These are phyloP conservation scores for Endoconidiophora polonica DNA, from an alignment of 2,329 filamentous ascomycete species.

Conservation along the genomic window DNA sequence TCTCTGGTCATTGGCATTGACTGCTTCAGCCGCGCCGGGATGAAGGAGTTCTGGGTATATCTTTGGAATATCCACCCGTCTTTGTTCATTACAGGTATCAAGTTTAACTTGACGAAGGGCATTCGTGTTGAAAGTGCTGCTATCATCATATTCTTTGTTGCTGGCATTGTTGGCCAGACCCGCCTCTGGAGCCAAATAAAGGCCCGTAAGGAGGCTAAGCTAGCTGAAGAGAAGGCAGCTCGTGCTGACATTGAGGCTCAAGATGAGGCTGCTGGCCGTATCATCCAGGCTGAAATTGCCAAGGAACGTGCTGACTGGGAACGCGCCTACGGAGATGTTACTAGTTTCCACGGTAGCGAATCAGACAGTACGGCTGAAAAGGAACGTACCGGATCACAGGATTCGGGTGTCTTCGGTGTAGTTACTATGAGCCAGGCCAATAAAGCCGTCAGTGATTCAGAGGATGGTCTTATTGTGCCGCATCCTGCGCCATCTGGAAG, in stretches of 20 bases:
- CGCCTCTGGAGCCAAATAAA: slow-evolving; percentile 72
- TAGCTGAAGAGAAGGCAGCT: slow-evolving; percentile 31
- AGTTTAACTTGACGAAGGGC: slow-evolving; percentile 73
- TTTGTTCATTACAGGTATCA: slow-evolving; percentile 56
- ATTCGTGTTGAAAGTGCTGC: slow-evolving; percentile 73
- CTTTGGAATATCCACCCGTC: slow-evolving; percentile 69
- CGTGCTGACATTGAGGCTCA: slow-evolving; percentile 40
- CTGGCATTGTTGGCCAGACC: slow-evolving; percentile 70
- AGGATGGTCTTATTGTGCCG: slow-evolving; percentile 3
- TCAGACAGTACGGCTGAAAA: background rate
- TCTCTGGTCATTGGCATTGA: slow-evolving; percentile 70
- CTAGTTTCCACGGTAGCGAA: slow-evolving; percentile 2
- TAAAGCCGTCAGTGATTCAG: background rate
- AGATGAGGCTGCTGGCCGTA: slow-evolving; percentile 54
- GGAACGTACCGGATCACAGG: slow-evolving; percentile 4
- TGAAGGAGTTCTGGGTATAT: slow-evolving; percentile 95
- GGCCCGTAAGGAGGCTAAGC: slow-evolving; percentile 38
- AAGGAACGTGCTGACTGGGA: slow-evolving; percentile 60
- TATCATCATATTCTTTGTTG: slow-evolving; percentile 54
- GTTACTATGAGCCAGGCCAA: background rate
- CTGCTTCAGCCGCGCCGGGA: slow-evolving; percentile 72
- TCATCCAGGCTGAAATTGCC: slow-evolving; percentile 44
- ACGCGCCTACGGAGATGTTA: slow-evolving; percentile 46
- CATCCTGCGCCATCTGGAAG: background rate
- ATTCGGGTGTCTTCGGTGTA: slow-evolving; percentile 9